A percentile compares a stretch with the other conserved stretches of the same genome.
phyloP scores from a whole-genome alignment of 1,139 yeast genomes.

The Diutina sp. region DNA sequence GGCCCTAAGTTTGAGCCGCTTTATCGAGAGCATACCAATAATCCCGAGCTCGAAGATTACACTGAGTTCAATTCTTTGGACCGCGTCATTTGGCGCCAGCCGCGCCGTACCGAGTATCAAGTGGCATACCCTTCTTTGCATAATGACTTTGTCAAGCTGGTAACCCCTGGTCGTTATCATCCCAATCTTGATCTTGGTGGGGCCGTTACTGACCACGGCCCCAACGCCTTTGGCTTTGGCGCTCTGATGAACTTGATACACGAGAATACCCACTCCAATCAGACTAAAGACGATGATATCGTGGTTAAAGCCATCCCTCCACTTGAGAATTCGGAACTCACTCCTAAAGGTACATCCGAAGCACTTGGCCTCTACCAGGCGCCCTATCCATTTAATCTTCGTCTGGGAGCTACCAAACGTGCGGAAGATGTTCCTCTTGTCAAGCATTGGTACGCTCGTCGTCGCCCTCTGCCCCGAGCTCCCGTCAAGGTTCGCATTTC shows the following conservation, averaged over 20 bases:
- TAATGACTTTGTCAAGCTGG: conserved; percentile 64
- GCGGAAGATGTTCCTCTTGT: conserved; percentile 86
- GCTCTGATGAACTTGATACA: conserved; percentile 6
- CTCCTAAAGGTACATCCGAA: conserved; percentile 32
- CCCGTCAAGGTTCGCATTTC: conserved; percentile 77
- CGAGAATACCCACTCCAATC: conserved; percentile 8
- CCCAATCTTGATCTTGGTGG: conserved; percentile 15
- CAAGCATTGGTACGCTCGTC: conserved; percentile 67
- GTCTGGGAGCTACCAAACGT: conserved; percentile 59
- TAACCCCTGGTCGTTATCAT: conserved; percentile 47
- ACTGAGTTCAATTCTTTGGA: conserved; percentile 87
- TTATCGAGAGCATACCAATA: conserved; percentile 41
- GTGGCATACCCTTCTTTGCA: conserved; percentile 81
- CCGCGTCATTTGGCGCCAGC: conserved; percentile 67
- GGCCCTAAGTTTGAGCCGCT: conserved; percentile 95
- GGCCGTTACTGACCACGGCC: conserved; percentile 22
- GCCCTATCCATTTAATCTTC: conserved; percentile 71
- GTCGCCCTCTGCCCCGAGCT: conserved; percentile 41
- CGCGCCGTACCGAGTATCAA: conserved; percentile 68
- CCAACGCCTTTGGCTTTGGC: conserved; percentile 27
- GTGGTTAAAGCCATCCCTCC: background rate
- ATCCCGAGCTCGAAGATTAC: conserved; percentile 61
- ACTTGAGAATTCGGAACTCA: conserved; percentile 9
- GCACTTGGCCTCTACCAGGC: conserved; percentile 68
- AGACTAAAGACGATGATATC: conserved; percentile 12